Evolutionary conservation across 768 basidiomycete genomes (phyloP).

Genomic region (Neoboletus subvelutipes): DNA sequence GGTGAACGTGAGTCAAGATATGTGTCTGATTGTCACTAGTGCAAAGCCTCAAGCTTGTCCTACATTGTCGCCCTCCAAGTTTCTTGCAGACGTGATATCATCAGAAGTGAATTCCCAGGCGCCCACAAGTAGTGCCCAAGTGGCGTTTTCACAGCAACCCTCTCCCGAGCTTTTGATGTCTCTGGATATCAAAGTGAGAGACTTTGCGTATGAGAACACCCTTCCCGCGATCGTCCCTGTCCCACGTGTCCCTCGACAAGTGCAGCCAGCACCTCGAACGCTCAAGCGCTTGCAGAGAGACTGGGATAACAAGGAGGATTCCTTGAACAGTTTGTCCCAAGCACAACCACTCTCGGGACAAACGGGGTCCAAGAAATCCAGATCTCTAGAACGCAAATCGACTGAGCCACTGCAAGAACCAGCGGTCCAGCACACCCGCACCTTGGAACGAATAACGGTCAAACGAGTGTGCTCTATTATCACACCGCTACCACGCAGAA

Average conservation of each 20-base stretch:
- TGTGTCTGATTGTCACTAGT: conserved; percentile 27
- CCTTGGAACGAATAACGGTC: conserved; percentile 20
- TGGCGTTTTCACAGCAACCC: conserved; percentile 36
- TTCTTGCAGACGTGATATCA: conserved; percentile 7
- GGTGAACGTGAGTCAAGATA: conserved; percentile 38
- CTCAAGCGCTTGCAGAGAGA: conserved; percentile 40
- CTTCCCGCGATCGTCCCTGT: conserved; percentile 60
- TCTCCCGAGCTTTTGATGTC: conserved; percentile 28
- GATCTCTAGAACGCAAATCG: conserved; percentile 30
- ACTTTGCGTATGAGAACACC: conserved; percentile 70
- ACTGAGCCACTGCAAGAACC: conserved; percentile 37
- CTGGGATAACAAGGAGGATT: conserved; percentile 31
- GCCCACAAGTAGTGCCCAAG: conserved; percentile 1
- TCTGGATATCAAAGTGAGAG: conserved; percentile 45
- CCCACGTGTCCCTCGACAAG: conserved; percentile 45
- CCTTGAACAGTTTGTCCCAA: conserved; percentile 1
- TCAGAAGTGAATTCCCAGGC: conserved; percentile 22
- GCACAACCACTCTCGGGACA: conserved; percentile 8
- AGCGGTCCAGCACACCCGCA: conserved; percentile 14
- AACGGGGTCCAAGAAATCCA: conserved; percentile 23
- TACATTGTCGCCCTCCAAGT: conserved; percentile 26
- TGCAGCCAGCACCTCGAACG: conserved; percentile 41
- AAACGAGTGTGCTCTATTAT: conserved; percentile 17
- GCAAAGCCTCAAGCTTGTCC: conserved; percentile 34
- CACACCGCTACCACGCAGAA: conserved; percentile 3